These are phyloP conservation scores for Candida odintsovae DNA, from an alignment of 805 yeast species.

Conservation along the genomic window DNA sequence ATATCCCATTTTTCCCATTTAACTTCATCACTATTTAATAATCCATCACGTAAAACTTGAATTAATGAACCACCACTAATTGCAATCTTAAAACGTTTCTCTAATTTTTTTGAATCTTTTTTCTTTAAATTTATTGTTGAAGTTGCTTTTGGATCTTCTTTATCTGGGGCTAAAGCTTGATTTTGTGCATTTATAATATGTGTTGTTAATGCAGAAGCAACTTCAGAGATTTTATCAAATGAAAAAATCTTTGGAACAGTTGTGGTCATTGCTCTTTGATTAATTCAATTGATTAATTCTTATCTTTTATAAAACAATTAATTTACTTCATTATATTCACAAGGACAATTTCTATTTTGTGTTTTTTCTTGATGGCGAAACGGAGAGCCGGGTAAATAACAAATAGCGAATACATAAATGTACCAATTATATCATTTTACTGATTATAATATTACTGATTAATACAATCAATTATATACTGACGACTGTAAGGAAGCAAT, in stretches of 20 bases:
- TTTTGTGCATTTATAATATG: constrained; percentile 89
- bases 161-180: constrained; percentile 24
- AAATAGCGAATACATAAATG: too few species aligned
- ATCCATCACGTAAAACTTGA: constrained; percentile 80
- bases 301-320: too few species aligned
- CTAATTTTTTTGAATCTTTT: constrained; percentile 27
- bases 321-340: neutral
- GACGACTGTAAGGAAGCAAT: too few species aligned
- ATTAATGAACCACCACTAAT: constrained; percentile 90
- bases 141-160: neutral
- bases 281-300: too few species aligned
- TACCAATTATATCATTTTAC: too few species aligned
- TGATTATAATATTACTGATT: too few species aligned
- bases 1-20: constrained; percentile 95
- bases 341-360: neutral
- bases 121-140: constrained; percentile 9
- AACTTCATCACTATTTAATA: constrained; percentile 67
- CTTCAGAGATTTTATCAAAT: constrained; percentile 82
- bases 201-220: constrained; percentile 96
- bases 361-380: neutral
- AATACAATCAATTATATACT: too few species aligned
- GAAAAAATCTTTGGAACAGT: constrained; percentile 92
- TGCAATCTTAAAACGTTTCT: constrained; percentile 81
- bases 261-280: too few species aligned
- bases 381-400: neutral